Evolutionary conservation across 441 rosid genomes (phyloP).

Genomic region (Erodium moschatum): DNA sequence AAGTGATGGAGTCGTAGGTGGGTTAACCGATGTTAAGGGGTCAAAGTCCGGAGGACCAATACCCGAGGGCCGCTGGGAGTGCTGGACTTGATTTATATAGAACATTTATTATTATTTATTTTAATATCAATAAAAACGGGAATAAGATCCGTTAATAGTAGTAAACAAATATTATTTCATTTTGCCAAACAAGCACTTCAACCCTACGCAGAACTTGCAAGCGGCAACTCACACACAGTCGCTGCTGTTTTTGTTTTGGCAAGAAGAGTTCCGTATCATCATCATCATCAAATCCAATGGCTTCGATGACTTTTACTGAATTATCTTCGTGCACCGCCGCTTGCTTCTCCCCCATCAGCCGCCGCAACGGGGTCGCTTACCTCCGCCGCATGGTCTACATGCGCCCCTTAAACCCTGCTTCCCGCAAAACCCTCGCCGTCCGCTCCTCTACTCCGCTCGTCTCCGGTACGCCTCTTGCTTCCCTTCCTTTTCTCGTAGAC

Average conservation of each 20-base stretch:
- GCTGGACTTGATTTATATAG: too few relatives aligned
- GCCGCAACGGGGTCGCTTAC: slow-evolving; percentile 17
- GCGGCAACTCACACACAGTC: background rate
- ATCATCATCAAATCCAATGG: slow-evolving; percentile 22
- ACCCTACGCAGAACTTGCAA: background rate
- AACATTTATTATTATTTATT: too few relatives aligned
- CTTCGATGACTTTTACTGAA: slow-evolving; percentile 40
- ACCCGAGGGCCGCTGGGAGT: too few relatives aligned
- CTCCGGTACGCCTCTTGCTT: slow-evolving; percentile 25
- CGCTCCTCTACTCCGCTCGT: slow-evolving; percentile 26
- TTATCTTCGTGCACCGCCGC: slow-evolving; percentile 33
- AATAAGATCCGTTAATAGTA: too few relatives aligned
- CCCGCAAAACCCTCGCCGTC: slow-evolving; percentile 25
- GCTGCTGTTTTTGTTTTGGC: background rate
- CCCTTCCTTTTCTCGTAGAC: background rate
- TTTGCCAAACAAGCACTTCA: too few relatives aligned
- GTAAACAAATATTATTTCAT: too few relatives aligned
- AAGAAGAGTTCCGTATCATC: background rate
- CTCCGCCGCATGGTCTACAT: slow-evolving; percentile 20
- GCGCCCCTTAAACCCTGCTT: slow-evolving; percentile 8
- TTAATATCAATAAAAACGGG: too few relatives aligned
- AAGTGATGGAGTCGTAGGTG: too few relatives aligned
- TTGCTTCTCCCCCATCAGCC: slow-evolving; percentile 33
- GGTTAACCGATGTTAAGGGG: too few relatives aligned
- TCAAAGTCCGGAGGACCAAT: too few relatives aligned